These are phyloP conservation scores for Podospora comata DNA, from an alignment of 495 filamentous ascomycete species.

Conservation along the genomic window DNA sequence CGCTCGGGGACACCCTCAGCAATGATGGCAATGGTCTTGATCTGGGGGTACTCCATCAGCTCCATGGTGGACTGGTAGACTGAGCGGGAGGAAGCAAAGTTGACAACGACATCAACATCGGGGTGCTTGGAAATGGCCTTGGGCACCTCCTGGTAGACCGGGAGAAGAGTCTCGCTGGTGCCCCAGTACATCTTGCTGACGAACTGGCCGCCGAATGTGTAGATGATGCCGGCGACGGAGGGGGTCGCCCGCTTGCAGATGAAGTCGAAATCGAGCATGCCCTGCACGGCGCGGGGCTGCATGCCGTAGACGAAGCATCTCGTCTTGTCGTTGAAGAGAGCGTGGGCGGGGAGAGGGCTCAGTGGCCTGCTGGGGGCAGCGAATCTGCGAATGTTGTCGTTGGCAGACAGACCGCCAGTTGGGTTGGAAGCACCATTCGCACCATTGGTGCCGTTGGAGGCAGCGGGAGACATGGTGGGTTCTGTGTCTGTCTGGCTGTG, in stretches of 20 bases:
- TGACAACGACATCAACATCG: constrained; percentile 96
- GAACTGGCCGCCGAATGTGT: constrained; percentile 99
- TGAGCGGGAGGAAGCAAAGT: constrained; percentile 97
- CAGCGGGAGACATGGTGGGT: constrained; percentile 44
- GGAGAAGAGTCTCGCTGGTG: constrained; percentile 96
- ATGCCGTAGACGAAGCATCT: constrained; percentile 99
- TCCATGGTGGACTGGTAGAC: constrained; percentile 98
- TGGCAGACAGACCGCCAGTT: constrained; percentile 61
- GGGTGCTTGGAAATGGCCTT: constrained; percentile 97
- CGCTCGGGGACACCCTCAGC: constrained; percentile 98
- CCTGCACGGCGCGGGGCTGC: constrained; percentile 96
- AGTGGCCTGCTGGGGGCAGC: constrained; percentile 85
- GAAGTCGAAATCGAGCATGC: constrained; percentile 99
- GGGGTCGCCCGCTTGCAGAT: constrained; percentile 98
- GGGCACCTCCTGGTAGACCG: constrained; percentile 91
- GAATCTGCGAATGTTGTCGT: constrained; percentile 98
- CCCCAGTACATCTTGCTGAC: constrained; percentile 99
- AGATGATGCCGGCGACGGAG: constrained; percentile 98
- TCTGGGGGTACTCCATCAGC: constrained; percentile 94
- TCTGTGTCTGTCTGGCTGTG: constrained; percentile 10
- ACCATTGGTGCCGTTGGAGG: constrained; percentile 38
- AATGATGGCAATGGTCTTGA: constrained; percentile 97
- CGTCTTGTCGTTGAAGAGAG: constrained; percentile 97
- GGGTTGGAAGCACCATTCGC: constrained; percentile 27
- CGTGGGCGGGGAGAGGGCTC: constrained; percentile 78